Percentiles rank a stretch among this genome's conserved stretches.
These are phyloP conservation scores for Talaromyces albobiverticillius DNA, from an alignment of 2,329 filamentous ascomycete genomes.

Conservation along the genomic window DNA sequence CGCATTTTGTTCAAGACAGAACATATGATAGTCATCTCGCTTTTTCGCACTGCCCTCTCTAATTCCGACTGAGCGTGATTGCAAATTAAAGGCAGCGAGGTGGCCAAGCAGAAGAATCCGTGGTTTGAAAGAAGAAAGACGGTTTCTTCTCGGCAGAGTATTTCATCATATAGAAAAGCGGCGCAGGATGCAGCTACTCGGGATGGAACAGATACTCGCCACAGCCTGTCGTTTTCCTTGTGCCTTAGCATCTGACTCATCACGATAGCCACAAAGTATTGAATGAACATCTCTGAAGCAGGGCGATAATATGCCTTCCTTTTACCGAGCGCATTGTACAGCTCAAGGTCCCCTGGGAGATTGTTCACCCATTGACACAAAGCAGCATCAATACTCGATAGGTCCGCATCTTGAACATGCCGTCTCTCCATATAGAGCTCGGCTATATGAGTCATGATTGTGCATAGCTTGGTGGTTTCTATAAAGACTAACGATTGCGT, in stretches of 20 bases:
- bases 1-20: constrained; percentile 9
- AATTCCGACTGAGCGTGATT: not conserved
- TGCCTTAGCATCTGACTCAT: constrained; percentile 9
- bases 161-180: constrained; percentile 11
- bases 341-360: constrained; percentile 1
- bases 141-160: constrained; percentile 4
- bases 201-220: constrained; percentile 2
- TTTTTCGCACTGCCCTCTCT: not conserved
- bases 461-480: constrained; percentile 10
- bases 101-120: constrained; percentile 9
- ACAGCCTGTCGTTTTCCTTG: not conserved
- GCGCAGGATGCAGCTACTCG: constrained; percentile 8
- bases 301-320: constrained; percentile 7
- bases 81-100: constrained; percentile 7
- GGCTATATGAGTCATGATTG: not conserved
- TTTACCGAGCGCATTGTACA: not conserved
- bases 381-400: not conserved
- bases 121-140: constrained; percentile 7
- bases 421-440: constrained; percentile 7
- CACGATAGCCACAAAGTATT: constrained; percentile 9
- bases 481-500: constrained; percentile 4
- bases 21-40: constrained; percentile 2
- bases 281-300: constrained; percentile 5
- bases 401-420: not conserved
- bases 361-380: constrained; percentile 8